A percentile compares a stretch with the other conserved stretches of the same genome.
Evolutionary conservation across 1,139 yeast genomes (phyloP).

Genomic region (Yamadazyma diospyri): DNA sequence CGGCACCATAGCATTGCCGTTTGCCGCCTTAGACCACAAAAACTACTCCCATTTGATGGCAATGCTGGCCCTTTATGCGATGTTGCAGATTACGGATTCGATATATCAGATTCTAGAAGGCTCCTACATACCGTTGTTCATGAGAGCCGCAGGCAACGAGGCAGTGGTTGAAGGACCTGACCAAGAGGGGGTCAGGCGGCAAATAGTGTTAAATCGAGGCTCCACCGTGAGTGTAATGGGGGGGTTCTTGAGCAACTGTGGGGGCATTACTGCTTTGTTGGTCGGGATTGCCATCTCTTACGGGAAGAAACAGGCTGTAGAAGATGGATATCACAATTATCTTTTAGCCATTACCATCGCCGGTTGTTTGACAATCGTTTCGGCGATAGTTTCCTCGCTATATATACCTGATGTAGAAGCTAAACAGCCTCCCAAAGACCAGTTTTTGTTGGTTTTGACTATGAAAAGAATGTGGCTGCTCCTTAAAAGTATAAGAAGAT

Average conservation of each 20-base stretch:
- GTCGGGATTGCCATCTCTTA: conserved; percentile 41
- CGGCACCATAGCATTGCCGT: conserved; percentile 38
- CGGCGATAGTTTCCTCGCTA: conserved; percentile 25
- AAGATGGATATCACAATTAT: conserved; percentile 33
- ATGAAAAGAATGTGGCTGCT: conserved; percentile 25
- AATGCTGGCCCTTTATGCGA: conserved; percentile 30
- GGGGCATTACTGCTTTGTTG: conserved; percentile 38
- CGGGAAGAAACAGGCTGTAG: conserved; percentile 23
- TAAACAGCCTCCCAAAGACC: conserved; percentile 22
- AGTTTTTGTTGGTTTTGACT: conserved; percentile 22
- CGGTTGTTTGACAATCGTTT: conserved; percentile 31
- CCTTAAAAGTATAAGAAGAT: conserved; percentile 23
- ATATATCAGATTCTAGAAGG: conserved; percentile 41
- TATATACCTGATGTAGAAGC: conserved; percentile 34
- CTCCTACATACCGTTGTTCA: conserved; percentile 41
- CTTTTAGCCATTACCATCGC: conserved; percentile 41
- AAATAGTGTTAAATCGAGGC: conserved; percentile 29
- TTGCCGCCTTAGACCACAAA: conserved; percentile 27
- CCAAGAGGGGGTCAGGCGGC: conserved; percentile 24
- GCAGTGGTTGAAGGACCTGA: conserved; percentile 2
- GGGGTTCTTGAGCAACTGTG: conserved; percentile 33
- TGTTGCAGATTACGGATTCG: conserved; percentile 28
- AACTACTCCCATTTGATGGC: conserved; percentile 21
- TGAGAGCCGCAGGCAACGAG: conserved; percentile 25
- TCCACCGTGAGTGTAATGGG: conserved; percentile 40